phyloP scores from a whole-genome alignment of 2,329 filamentous ascomycete genomes.

The Blastomyces emzantsi region DNA sequence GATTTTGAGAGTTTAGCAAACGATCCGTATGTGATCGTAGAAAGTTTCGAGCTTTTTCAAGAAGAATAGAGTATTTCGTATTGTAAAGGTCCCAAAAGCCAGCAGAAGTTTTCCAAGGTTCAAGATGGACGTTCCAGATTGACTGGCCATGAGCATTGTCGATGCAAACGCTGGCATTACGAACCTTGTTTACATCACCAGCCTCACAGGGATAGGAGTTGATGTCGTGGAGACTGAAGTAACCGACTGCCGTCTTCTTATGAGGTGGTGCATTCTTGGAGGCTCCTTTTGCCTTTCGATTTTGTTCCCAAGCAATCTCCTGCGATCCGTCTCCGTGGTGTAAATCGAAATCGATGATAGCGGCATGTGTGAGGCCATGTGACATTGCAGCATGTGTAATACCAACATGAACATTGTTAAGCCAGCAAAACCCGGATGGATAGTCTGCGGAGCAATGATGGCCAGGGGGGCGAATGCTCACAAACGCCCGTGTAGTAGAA shows the following conservation, averaged over 20 bases:
- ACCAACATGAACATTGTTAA: constrained; percentile 96
- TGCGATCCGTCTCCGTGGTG: constrained; percentile 96
- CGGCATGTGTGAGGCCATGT: constrained; percentile 85
- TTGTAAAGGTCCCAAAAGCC: constrained; percentile 91
- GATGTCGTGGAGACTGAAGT: constrained; percentile 96
- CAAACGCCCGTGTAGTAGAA: constrained; percentile 70
- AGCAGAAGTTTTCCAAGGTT: constrained; percentile 69
- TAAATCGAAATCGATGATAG: constrained; percentile 85
- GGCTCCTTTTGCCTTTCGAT: constrained; percentile 55
- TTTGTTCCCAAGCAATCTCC: constrained; percentile 84
- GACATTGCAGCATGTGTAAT: constrained; percentile 80
- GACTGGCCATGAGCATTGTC: constrained; percentile 90
- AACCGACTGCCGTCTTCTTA: constrained; percentile 84
- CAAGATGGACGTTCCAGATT: constrained; percentile 92
- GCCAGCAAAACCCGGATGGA: constrained; percentile 95
- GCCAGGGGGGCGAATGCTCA: constrained; percentile 84
- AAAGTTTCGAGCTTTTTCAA: constrained; percentile 73
- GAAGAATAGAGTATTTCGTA: constrained; percentile 61
- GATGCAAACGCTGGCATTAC: constrained; percentile 87
- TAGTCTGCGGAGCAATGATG: constrained; percentile 87
- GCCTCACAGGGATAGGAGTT: constrained; percentile 96
- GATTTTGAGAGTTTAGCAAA: constrained; percentile 46
- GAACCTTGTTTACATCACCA: constrained; percentile 88
- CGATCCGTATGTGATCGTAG: constrained; percentile 63
- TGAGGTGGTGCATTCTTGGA: constrained; percentile 62